Base-by-base conservation (phyloP, 2,329 filamentous ascomycete genomes). In the Conoideocrella luteorostrata region DNA sequence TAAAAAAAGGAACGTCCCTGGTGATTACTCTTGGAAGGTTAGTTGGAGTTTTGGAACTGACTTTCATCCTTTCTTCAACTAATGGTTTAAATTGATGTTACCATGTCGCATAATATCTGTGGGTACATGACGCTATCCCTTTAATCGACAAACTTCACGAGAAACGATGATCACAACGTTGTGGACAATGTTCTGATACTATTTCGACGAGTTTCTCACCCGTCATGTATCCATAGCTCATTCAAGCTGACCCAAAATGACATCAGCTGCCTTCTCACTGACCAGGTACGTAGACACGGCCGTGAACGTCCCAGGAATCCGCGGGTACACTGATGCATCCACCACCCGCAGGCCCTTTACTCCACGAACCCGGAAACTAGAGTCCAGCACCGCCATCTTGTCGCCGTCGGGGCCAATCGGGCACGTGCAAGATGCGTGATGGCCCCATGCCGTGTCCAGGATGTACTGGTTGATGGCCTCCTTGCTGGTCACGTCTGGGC, bases 341-440 rank as follows among this genome's bases (percentile, higher is more conserved):
- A 81, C 78, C 13, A 80, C 78, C 15, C 78, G 62, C 39, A 82
- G 58, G 0, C 70, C 69, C 4, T 62, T 56, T 2, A 77, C 70
- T 5, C 75, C 76, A 15, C 71, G 61, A 4, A 82, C 77, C 15
- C 69, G 64, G 56, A 80, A 78, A 43, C 70, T 63, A 0, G 64
- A 65, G 54, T 82, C 74, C 45, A 82, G 54, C 4, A 80, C 75
- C 3, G 75, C 77, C 58, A 67, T 70, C 2, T 64, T 58, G 55
- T 82, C 77, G 29, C 60, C 62, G 34, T 74, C 71, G 2, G 64
- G 58, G 4, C 78, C 77, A 45, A 81, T 81, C 1, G 73, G 66
- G 39, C 67, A 72, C 0, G 75, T 77, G 44, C 72, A 75, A 3
- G 68, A 73, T 4, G 75, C 74, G 57, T 82, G 77, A 56, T 80